Evolutionary conservation across 768 basidiomycete genomes (phyloP).

Genomic region (Agrocybe praecox): DNA sequence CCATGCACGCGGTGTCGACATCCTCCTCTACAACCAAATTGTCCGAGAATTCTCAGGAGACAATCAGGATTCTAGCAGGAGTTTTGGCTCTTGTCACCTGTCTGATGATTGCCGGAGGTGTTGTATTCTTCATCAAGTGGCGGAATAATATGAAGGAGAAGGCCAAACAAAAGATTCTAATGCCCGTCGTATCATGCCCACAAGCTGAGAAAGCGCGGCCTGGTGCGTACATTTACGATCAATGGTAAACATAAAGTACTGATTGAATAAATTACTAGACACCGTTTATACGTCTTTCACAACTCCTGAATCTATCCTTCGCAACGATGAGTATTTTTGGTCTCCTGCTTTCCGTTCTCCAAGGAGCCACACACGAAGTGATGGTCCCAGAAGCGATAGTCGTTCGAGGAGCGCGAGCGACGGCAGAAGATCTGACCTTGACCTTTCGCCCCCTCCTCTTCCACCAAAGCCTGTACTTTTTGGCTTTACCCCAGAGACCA

Average conservation of each 20-base stretch:
- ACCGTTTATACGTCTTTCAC: conserved; percentile 38
- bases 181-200: background rate
- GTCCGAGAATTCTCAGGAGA: conserved; percentile 8
- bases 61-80: conserved; percentile 26
- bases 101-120: conserved; percentile 14
- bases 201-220: conserved; percentile 16
- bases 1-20: too few relatives aligned
- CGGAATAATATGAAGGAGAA: background rate
- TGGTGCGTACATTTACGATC: conserved; percentile 14
- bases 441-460: conserved; percentile 20
- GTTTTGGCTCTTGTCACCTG: conserved; percentile 25
- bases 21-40: background rate
- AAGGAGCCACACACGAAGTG: conserved; percentile 26
- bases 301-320: conserved; percentile 35
- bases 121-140: conserved; percentile 8
- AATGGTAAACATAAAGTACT: background rate
- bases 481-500: background rate
- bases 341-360: conserved; percentile 21
- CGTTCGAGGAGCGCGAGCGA: conserved; percentile 10
- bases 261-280: conserved; percentile 13
- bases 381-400: conserved; percentile 13
- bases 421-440: conserved; percentile 14
- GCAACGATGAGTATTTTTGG: conserved; percentile 28
- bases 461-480: conserved; percentile 23
- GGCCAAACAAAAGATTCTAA: background rate